These are phyloP conservation scores for Dianthus caryophyllus DNA, from an alignment of 148 eudicot species.

Conservation along the genomic window DNA sequence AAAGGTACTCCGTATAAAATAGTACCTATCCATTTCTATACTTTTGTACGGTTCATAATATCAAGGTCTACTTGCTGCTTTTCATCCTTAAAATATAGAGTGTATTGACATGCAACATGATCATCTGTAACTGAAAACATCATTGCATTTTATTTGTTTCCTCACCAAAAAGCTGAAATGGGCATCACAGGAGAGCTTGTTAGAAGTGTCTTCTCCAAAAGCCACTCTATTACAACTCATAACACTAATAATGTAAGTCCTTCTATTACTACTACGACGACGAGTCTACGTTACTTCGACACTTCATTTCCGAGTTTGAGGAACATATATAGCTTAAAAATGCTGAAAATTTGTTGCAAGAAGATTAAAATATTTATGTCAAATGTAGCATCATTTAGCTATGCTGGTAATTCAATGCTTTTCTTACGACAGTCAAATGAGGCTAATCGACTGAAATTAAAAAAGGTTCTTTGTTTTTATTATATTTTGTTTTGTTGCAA, in stretches of 20 bases:
- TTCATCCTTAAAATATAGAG: background rate
- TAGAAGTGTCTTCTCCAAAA: slow-evolving; percentile 71
- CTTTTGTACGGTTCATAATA: too few species aligned
- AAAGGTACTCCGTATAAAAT: too few species aligned
- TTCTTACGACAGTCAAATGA: too few species aligned
- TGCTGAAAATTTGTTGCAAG: background rate
- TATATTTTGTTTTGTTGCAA: background rate
- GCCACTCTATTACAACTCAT: slow-evolving; percentile 31
- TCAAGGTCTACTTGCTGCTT: too few species aligned
- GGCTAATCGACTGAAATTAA: background rate
- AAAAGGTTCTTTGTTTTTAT: background rate
- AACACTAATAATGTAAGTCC: slow-evolving; percentile 55
- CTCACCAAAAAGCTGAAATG: slow-evolving; percentile 30
- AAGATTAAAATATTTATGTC: too few species aligned
- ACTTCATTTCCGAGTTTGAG: too few species aligned
- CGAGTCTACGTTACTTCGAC: too few species aligned
- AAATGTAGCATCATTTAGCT: background rate
- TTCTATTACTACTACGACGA: background rate
- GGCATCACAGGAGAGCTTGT: slow-evolving; percentile 79
- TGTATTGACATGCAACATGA: too few species aligned
- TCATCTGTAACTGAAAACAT: slow-evolving; percentile 21
- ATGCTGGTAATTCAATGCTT: background rate
- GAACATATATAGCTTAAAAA: background rate
- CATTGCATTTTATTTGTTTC: slow-evolving; percentile 1
- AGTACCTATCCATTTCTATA: too few species aligned